Base-by-base conservation (phyloP, 208 protist genomes). In the Perkinsela sp. region DNA sequence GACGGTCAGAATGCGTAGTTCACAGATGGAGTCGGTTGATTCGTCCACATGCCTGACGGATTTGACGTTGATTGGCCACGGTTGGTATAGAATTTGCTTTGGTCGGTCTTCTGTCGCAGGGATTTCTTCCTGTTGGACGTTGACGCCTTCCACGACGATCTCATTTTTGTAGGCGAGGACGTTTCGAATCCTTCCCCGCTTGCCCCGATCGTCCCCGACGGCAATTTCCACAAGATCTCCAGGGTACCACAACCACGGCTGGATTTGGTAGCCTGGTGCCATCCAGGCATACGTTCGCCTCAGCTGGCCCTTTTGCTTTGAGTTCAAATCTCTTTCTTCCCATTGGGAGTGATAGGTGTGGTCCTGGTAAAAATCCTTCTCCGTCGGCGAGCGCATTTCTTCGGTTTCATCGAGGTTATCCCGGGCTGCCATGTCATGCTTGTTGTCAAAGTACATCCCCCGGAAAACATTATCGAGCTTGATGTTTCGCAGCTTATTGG, bases 321-420 rank as follows among this genome's bases (percentile, higher is more conserved):
- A 70, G 40, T 86, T 79, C 15, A 90, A 73, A 30, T 87, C 82
- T 1, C 85, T 77, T 13, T 80, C 72, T 32, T 86, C 73, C 83
- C 85, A 90, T 72, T 89, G 83, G 70, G 88, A 89, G 77, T 90
- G 85, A 76, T 88, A 90, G 30, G 85, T 90, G 81, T 90, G 85
- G 57, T 90, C 85, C 71, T 90, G 85, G 70, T 90, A 90, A 73
- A 90, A 90, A 68, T 90, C 85, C 2, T 83, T 77, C 69, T 90
- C 85, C n/a, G 74, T 69, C 0, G 85, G 85, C 74, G 88, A 81
- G 22, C 85, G 85, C 28, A 90, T 84, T 30, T 77, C 69, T 75
- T 90, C 85, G 0, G 88, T 68, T 70, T 89, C 70, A 69, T 88
- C 82, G 28, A 90, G 72, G 13, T 81, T 75, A 70, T 90, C 80